Base-by-base conservation (phyloP, 139 green algal genomes). In the Chlorella sp. region DNA sequence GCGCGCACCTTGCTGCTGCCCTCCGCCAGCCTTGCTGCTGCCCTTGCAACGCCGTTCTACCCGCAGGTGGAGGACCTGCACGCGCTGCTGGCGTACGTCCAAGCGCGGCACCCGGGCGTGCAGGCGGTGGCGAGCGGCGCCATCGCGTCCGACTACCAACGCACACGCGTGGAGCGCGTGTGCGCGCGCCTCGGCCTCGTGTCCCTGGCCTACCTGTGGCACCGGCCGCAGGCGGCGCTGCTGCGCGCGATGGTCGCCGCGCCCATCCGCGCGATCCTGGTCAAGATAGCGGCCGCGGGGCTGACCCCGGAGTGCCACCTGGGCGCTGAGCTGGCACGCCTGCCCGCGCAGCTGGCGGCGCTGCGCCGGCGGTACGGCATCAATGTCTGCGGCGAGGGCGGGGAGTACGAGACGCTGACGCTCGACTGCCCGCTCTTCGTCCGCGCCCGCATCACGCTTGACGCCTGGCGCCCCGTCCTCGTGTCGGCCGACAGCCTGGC, bases 71-170 rank as follows among this genome's bases (percentile, higher is more conserved):
- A 99, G 76, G 95, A 99, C 79, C 62, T 98, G 63, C 78, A 75
- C 14, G 51, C 63, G 2, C 81, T 98, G 82, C 79, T 99, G 58
- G 77, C 84, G 0, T 93, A 77, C 60, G 81, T 90, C 1, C 91
- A 93, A 70, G 63, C 85, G 36, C 25, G 33, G 2, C 58, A 83
- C 41, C 87, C 86, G 15, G 72, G 83, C 27, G 43, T 97, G 3
- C 51, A 87, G 36, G 95, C 86, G 2, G 95, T 98, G 19, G 85
- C 83, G 1, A 94, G 76, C 7, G 96, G 96, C 2, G 96, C 96
- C 19, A 98, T 99, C 43, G 91, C 94, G 3, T 96, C 89, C 0
- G 96, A 99, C 85, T 99, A 99, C 86, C 96, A 99, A 87, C 86
- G 96, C 27, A 82, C 96, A 61, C 86, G 96, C 15, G 95, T 99